Conservation (phyloP, 2,329 filamentous ascomycete genomes). For the Aspergillus clavatus region DNA sequence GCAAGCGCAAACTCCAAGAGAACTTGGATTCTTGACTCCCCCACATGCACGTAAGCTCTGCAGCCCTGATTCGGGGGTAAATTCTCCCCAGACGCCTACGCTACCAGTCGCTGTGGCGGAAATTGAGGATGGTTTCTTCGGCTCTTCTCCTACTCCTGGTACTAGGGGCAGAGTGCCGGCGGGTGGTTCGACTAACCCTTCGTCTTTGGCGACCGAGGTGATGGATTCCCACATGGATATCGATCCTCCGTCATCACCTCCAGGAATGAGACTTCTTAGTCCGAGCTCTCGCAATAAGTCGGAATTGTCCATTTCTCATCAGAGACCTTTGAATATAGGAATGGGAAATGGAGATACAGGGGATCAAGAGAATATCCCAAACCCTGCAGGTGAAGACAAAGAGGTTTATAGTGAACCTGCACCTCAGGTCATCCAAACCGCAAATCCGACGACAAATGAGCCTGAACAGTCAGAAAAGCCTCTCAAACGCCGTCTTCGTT, state of each 20-base stretch:
- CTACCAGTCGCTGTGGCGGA: conserved; percentile 33
- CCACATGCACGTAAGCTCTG: conserved; percentile 25
- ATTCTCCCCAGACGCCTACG: conserved; percentile 40
- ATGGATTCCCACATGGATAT: conserved; percentile 16
- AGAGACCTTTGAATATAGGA: conserved; percentile 6
- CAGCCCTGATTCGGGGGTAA: conserved; percentile 20
- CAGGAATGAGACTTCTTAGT: conserved; percentile 22
- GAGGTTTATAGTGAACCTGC: not conserved
- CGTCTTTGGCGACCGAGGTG: conserved; percentile 30
- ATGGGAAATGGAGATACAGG: conserved; percentile 10
- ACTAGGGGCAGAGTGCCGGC: conserved; percentile 31
- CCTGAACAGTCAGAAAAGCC: conserved; percentile 5
- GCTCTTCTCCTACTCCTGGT: conserved; percentile 50
- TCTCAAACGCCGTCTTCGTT: conserved; percentile 22
- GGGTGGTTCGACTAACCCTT: conserved; percentile 26
- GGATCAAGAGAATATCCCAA: conserved; percentile 3
- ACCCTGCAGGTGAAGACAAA: not conserved
- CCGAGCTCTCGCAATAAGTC: conserved; percentile 17
- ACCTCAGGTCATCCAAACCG: not conserved
- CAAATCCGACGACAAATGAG: not conserved
- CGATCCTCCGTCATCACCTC: conserved; percentile 36
- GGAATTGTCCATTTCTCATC: not conserved
- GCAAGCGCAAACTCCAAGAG: conserved; percentile 23
- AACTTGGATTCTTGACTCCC: conserved; percentile 26
- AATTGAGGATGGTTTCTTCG: conserved; percentile 44